phyloP scores from a whole-genome alignment of 129 eudicot species.

The Chrysanthemum lavandulifolium region DNA sequence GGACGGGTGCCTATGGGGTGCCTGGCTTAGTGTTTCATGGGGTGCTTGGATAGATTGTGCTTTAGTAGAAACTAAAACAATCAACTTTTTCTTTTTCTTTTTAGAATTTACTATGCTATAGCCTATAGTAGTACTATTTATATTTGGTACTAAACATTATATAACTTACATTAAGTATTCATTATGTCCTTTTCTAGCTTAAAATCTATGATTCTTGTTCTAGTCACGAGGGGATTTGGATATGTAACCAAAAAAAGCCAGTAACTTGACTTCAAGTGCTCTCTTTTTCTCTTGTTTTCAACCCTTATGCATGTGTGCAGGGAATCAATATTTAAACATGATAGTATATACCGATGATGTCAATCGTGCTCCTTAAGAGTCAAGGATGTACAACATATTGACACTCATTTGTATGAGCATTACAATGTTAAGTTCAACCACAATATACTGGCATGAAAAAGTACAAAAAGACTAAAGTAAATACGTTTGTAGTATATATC shows the following conservation, averaged over 20 bases:
- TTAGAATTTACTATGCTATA: slow-evolving; percentile 20
- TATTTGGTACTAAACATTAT: slow-evolving; percentile 12
- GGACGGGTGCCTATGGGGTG: too few species aligned
- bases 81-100: slow-evolving; percentile 37
- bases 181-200: slow-evolving; percentile 21
- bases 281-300: slow-evolving; percentile 41
- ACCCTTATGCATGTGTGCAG: slow-evolving; percentile 16
- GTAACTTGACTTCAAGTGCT: slow-evolving; percentile 62
- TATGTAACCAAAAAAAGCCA: slow-evolving; percentile 49
- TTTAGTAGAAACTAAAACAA: slow-evolving; percentile 38
- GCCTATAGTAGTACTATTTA: slow-evolving; percentile 15
- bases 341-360: slow-evolving; percentile 11
- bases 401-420: slow-evolving; percentile 10
- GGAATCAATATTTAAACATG: not conserved
- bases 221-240: slow-evolving; percentile 63
- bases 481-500: slow-evolving; percentile 23
- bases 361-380: not conserved
- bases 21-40: too few species aligned
- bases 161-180: slow-evolving; percentile 18
- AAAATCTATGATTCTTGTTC: slow-evolving; percentile 41
- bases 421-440: slow-evolving; percentile 22
- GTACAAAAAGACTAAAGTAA: slow-evolving; percentile 26
- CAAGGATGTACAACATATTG: slow-evolving; percentile 18
- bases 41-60: too few species aligned
- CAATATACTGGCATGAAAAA: slow-evolving; percentile 21